A percentile compares a stretch with the other conserved stretches of the same genome.
phyloP scores from a whole-genome alignment of 2,329 filamentous ascomycete species.

The Aspergillus bombycis region DNA sequence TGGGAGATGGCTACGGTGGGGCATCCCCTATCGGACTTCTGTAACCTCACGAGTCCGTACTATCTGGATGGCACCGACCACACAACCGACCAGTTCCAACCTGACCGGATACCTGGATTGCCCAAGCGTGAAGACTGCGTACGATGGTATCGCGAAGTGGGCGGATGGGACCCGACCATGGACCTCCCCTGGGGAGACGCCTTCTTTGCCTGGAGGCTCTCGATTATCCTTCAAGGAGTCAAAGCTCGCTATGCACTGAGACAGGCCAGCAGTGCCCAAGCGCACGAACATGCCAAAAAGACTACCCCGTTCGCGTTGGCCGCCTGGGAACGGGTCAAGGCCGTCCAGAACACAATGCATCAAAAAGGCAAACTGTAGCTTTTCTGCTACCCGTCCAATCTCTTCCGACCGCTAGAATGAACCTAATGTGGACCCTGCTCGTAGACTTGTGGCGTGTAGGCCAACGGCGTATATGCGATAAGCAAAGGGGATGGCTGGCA shows the following conservation, averaged over 20 bases:
- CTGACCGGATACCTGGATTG: constrained; percentile 67
- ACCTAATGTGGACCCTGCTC: background rate
- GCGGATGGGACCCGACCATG: constrained; percentile 70
- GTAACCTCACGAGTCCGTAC: constrained; percentile 66
- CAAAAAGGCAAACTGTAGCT: constrained; percentile 50
- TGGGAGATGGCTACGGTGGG: constrained; percentile 99
- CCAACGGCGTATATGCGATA: constrained; percentile 13
- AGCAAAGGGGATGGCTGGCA: constrained; percentile 8
- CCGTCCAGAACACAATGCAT: constrained; percentile 45
- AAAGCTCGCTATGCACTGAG: constrained; percentile 81
- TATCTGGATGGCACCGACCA: constrained; percentile 38
- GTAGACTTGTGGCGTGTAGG: background rate
- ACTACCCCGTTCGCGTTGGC: constrained; percentile 74
- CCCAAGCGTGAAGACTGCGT: constrained; percentile 63
- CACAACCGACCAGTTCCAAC: constrained; percentile 58
- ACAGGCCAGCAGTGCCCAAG: constrained; percentile 87
- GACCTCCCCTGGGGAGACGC: constrained; percentile 66
- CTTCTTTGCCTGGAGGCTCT: constrained; percentile 62
- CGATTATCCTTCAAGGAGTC: constrained; percentile 82
- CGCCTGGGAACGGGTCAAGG: constrained; percentile 73
- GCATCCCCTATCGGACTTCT: constrained; percentile 89
- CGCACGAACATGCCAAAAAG: constrained; percentile 69
- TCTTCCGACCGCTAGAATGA: background rate
- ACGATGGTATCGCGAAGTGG: constrained; percentile 67
- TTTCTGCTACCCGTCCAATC: background rate